A percentile compares a stretch with the other conserved stretches of the same genome.
phyloP scores from a whole-genome alignment of 441 rosid species.

The Croton laevigatus region DNA sequence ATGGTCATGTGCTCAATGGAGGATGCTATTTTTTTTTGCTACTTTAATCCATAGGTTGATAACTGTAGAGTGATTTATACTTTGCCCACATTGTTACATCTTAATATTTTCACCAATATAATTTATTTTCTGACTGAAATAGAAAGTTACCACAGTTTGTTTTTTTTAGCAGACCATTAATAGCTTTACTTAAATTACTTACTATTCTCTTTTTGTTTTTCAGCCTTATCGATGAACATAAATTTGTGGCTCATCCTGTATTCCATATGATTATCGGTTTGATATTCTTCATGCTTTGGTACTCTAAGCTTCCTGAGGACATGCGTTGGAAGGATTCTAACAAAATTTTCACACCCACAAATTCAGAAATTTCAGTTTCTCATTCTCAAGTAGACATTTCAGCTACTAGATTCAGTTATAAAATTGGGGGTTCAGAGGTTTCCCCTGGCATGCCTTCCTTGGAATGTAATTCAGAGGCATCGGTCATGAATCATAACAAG shows the following conservation, averaged over 20 bases:
- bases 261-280: slow-evolving; percentile 54
- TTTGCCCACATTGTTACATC: not conserved
- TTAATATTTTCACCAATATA: not conserved
- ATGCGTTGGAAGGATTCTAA: slow-evolving; percentile 41
- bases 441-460: slow-evolving; percentile 31
- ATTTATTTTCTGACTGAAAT: not conserved
- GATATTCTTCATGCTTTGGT: slow-evolving; percentile 66
- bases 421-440: slow-evolving; percentile 29
- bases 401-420: slow-evolving; percentile 28
- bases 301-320: slow-evolving; percentile 39
- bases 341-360: slow-evolving; percentile 17
- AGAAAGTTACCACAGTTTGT: not conserved
- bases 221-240: slow-evolving; percentile 59
- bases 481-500: slow-evolving; percentile 54
- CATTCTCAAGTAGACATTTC: slow-evolving; percentile 28
- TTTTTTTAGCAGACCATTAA: not conserved
- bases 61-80: not conserved
- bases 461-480: slow-evolving; percentile 46
- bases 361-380: slow-evolving; percentile 29
- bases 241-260: slow-evolving; percentile 47
- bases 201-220: slow-evolving; percentile 18
- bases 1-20: not conserved
- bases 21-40: not conserved
- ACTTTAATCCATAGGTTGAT: not conserved
- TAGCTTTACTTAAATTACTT: slow-evolving; percentile 10